phyloP scores from a whole-genome alignment of 2,329 filamentous ascomycete genomes.

The Ampelomyces quisqualis region DNA sequence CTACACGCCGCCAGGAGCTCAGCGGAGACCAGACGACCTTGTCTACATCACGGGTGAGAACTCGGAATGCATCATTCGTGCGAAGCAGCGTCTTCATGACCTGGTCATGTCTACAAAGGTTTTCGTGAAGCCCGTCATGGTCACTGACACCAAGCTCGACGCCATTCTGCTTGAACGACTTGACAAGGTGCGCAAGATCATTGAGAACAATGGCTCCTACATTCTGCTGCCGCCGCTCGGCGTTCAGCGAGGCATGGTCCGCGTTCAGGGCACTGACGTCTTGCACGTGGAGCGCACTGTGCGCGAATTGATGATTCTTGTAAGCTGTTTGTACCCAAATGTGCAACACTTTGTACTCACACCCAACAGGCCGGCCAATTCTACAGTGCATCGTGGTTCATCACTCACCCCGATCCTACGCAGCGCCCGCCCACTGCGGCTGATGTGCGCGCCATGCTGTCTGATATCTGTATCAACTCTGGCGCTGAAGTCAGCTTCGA shows the following conservation, averaged over 20 bases:
- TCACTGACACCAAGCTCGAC: constrained; percentile 90
- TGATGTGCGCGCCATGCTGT: constrained; percentile 86
- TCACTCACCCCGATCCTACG: constrained; percentile 71
- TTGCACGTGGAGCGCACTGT: constrained; percentile 93
- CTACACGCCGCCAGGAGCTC: constrained; percentile 80
- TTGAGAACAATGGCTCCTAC: constrained; percentile 93
- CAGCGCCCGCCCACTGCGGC: constrained; percentile 62
- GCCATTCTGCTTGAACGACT: constrained; percentile 86
- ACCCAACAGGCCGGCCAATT: constrained; percentile 79
- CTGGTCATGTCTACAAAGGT: constrained; percentile 75
- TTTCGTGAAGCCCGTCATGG: constrained; percentile 82
- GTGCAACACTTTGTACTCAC: constrained; percentile 18
- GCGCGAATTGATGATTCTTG: constrained; percentile 90
- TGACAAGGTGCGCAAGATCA: constrained; percentile 96
- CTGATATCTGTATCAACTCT: constrained; percentile 94
- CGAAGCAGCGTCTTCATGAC: constrained; percentile 89
- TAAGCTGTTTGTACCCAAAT: constrained; percentile 49
- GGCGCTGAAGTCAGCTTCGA: constrained; percentile 94
- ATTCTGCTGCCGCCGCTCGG: constrained; percentile 88
- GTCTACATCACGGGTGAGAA: constrained; percentile 94
- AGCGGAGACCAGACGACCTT: constrained; percentile 79
- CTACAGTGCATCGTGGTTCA: constrained; percentile 95
- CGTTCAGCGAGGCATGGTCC: constrained; percentile 78
- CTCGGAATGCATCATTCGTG: constrained; percentile 78
- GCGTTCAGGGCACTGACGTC: constrained; percentile 90